Conservation (phyloP, 305 asterid species). For the Lippia alba region DNA sequence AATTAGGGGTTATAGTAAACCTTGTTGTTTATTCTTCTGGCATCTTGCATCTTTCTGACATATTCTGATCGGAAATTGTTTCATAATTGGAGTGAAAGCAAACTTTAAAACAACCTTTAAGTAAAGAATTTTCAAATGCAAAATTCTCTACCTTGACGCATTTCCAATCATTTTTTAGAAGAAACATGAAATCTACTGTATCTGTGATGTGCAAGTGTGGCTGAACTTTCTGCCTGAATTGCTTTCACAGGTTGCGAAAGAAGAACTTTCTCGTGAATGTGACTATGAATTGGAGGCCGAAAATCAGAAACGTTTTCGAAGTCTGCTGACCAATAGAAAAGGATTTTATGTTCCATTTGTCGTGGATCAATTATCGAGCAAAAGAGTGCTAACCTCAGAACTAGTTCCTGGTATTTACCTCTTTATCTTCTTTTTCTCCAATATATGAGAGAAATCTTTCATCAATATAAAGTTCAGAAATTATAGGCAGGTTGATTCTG, state of each 20-base stretch:
- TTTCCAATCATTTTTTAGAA: constrained; percentile 19
- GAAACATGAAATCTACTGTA: constrained; percentile 1
- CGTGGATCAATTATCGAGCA: constrained; percentile 77
- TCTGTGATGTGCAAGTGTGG: constrained; percentile 25
- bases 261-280: constrained; percentile 94
- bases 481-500: not conserved
- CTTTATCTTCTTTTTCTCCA: constrained; percentile 14
- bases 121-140: constrained; percentile 9
- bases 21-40: too few relatives aligned
- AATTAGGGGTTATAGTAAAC: too few relatives aligned
- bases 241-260: constrained; percentile 80
- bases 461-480: constrained; percentile 7
- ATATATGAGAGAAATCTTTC: constrained; percentile 14
- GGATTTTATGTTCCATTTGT: constrained; percentile 90
- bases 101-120: constrained; percentile 5
- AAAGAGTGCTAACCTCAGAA: constrained; percentile 86
- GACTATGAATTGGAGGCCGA: constrained; percentile 85
- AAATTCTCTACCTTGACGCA: constrained; percentile 18
- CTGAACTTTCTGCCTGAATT: constrained; percentile 32
- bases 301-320: constrained; percentile 78
- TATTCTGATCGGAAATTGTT: too few relatives aligned
- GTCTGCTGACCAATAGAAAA: constrained; percentile 52
- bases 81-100: not conserved
- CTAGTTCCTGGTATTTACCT: constrained; percentile 79
- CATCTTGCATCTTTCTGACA: too few relatives aligned